These are phyloP conservation scores for Leishmania guyanensis DNA, from an alignment of 208 protist species.

Conservation along the genomic window DNA sequence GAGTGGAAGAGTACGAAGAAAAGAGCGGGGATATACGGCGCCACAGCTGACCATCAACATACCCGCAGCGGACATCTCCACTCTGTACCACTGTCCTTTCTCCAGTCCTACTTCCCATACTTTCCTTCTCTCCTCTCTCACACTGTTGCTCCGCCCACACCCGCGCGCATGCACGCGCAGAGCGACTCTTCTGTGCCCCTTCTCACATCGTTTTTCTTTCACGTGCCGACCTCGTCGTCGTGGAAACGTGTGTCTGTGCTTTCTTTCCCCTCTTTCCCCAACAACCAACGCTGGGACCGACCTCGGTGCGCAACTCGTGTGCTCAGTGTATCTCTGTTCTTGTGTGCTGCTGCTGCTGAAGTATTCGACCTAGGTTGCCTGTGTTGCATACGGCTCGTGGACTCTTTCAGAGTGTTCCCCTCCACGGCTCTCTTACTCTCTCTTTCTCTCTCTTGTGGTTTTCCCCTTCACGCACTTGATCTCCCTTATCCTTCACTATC, in stretches of 20 bases:
- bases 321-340: neutral
- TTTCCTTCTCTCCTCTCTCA: neutral
- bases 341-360: neutral
- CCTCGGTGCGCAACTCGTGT: neutral
- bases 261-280: neutral
- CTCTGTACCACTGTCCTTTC: neutral
- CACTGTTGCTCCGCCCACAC: neutral
- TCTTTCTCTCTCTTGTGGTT: neutral
- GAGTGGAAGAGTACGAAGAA: neutral
- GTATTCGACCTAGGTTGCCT: neutral
- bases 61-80: neutral
- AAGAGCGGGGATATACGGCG: neutral
- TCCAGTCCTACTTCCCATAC: neutral
- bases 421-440: neutral
- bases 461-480: neutral
- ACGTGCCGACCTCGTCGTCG: neutral
- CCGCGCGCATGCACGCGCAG: neutral
- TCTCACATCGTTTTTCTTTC: neutral
- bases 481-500: neutral
- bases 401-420: no score
- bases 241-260: neutral
- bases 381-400: neutral
- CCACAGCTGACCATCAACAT: neutral
- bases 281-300: neutral
- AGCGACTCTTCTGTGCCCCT: neutral